phyloP scores from a whole-genome alignment of 495 filamentous ascomycete genomes.

The Baudoinia panamericana region DNA sequence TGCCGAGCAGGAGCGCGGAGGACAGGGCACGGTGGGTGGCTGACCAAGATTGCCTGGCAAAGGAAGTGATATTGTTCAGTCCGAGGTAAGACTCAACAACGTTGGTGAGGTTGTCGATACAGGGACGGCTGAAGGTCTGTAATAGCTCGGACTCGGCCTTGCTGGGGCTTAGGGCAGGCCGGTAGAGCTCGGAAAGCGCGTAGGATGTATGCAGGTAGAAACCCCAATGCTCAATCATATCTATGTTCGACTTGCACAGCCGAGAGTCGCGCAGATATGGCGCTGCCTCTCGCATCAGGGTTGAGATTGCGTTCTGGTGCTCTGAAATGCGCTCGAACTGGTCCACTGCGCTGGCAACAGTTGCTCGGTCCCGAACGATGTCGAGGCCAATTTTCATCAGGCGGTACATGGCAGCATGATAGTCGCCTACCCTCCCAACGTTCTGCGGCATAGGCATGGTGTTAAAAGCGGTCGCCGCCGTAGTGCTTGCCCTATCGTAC shows the following conservation, averaged over 20 bases:
- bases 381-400: constrained; percentile 41
- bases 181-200: constrained; percentile 46
- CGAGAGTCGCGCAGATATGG: constrained; percentile 40
- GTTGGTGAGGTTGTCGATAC: constrained; percentile 49
- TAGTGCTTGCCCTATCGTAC: constrained; percentile 45
- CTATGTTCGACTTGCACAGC: constrained; percentile 34
- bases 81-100: constrained; percentile 56
- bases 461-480: constrained; percentile 36
- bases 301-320: constrained; percentile 39
- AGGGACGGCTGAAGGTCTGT: constrained; percentile 37
- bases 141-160: constrained; percentile 30
- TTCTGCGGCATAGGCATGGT: constrained; percentile 34
- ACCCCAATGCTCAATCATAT: constrained; percentile 43
- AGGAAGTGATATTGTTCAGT: constrained; percentile 52
- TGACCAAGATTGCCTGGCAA: constrained; percentile 52
- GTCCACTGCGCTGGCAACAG: constrained; percentile 30
- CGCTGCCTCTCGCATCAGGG: constrained; percentile 40
- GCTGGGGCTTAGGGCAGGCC: constrained; percentile 43
- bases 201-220: constrained; percentile 47
- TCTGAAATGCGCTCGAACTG: constrained; percentile 35
- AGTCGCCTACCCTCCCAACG: constrained; percentile 32
- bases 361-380: constrained; percentile 42
- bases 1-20: constrained; percentile 51
- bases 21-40: constrained; percentile 52
- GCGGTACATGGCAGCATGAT: constrained; percentile 42